Percentiles rank a stretch among this genome's conserved stretches.
phyloP scores from a whole-genome alignment of 176 grass and related monocot genomes.

The Triticum urartu region DNA sequence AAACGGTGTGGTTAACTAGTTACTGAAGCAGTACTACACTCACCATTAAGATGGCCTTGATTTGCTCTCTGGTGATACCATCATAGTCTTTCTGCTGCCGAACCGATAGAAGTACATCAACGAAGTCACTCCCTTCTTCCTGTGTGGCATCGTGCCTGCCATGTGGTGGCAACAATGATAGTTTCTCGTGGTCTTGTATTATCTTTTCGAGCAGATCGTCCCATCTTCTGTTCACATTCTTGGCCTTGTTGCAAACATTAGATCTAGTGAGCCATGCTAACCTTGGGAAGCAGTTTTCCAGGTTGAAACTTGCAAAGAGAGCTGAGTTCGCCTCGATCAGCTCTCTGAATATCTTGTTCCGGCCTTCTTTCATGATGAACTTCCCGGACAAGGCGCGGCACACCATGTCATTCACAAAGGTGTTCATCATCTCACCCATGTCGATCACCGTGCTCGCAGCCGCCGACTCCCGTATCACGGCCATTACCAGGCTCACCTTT shows the following conservation, averaged over 20 bases:
- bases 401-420: conserved; percentile 6
- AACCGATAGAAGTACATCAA: background rate
- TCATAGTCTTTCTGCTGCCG: background rate
- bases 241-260: background rate
- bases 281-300: background rate
- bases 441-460: background rate
- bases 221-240: background rate
- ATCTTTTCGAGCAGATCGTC: background rate
- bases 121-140: background rate
- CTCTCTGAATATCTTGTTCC: background rate
- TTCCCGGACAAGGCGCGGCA: conserved; percentile 29
- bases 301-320: background rate
- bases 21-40: background rate
- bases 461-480: background rate
- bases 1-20: too few relatives aligned
- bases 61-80: background rate
- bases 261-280: background rate
- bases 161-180: background rate
- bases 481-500: background rate
- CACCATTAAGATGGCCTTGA: conserved; percentile 1
- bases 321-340: background rate
- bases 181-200: background rate
- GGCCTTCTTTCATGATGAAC: background rate
- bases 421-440: background rate
- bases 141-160: background rate